These are phyloP conservation scores for Aspergillus hiratsukae DNA, from an alignment of 2,329 filamentous ascomycete species.

Conservation along the genomic window DNA sequence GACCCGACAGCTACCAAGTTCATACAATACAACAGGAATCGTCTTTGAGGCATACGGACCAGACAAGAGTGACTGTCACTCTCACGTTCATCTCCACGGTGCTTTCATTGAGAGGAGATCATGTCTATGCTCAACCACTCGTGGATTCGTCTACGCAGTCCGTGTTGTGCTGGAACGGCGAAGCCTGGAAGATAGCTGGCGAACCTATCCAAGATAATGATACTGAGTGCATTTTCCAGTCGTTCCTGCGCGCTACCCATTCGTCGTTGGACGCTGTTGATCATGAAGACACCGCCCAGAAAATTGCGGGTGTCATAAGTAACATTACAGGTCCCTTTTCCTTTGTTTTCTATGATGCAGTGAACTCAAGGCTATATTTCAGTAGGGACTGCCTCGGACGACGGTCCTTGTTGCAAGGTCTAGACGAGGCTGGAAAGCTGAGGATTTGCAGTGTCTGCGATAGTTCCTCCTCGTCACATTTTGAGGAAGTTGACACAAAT, in stretches of 20 bases:
- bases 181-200: slow-evolving; percentile 74
- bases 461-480: slow-evolving; percentile 45
- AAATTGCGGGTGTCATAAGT: slow-evolving; percentile 48
- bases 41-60: slow-evolving; percentile 5
- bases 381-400: slow-evolving; percentile 84
- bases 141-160: slow-evolving; percentile 54
- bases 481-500: slow-evolving; percentile 79
- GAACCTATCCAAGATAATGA: slow-evolving; percentile 67
- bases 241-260: slow-evolving; percentile 48
- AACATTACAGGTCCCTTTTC: slow-evolving; percentile 78
- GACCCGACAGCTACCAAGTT: slow-evolving; percentile 41
- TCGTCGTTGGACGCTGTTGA: slow-evolving; percentile 3
- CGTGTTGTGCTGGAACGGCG: slow-evolving; percentile 93
- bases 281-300: slow-evolving; percentile 19
- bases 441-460: slow-evolving; percentile 69
- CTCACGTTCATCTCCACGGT: slow-evolving; percentile 77
- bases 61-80: slow-evolving; percentile 30
- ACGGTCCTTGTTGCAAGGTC: slow-evolving; percentile 65
- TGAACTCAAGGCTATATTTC: slow-evolving; percentile 64
- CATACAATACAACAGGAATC: slow-evolving; percentile 25
- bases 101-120: slow-evolving; percentile 76
- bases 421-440: slow-evolving; percentile 49
- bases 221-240: slow-evolving; percentile 62
- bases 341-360: slow-evolving; percentile 74
- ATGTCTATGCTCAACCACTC: slow-evolving; percentile 70